Conservation (phyloP, 441 rosid genomes). For the Corymbia citriodora region DNA sequence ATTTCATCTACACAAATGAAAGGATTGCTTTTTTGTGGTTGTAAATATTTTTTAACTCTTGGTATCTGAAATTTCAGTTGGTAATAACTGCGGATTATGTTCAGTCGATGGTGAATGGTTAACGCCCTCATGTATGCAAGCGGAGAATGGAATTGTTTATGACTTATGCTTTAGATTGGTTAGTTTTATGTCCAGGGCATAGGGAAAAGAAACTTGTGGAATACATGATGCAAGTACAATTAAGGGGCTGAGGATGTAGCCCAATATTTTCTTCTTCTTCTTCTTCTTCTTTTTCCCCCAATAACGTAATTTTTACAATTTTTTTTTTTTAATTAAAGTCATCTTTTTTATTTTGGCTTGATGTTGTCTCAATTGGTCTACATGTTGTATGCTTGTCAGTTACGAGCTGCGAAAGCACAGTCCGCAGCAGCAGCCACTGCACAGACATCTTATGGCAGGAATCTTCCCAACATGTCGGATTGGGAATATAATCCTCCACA, state of each 20-base stretch:
- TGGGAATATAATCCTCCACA: conserved; percentile 35
- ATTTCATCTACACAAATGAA: neutral
- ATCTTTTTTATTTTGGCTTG: neutral
- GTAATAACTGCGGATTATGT: neutral
- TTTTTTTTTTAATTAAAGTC: neutral
- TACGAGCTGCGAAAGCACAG: conserved; percentile 49
- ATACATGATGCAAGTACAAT: neutral
- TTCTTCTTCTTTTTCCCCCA: neutral
- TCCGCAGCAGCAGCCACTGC: conserved; percentile 27
- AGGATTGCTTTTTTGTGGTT: neutral
- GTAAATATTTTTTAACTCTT: neutral
- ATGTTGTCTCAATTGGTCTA: neutral
- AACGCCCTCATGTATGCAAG: neutral
- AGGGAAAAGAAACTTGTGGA: neutral
- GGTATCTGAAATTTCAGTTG: neutral
- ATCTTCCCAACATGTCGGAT: conserved; percentile 33
- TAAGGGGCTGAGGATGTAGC: neutral
- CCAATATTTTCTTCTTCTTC: neutral
- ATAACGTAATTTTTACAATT: neutral
- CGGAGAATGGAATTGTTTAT: neutral
- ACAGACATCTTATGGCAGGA: conserved; percentile 36
- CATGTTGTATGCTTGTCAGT: conserved; percentile 20
- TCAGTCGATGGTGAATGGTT: neutral
- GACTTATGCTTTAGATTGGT: neutral
- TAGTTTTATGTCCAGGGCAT: neutral